Evolutionary conservation across 176 grass and related monocot species (phyloP), one percentile per base, ranked within the genome.

Genomic region (Rhynchospora pubera): DNA sequence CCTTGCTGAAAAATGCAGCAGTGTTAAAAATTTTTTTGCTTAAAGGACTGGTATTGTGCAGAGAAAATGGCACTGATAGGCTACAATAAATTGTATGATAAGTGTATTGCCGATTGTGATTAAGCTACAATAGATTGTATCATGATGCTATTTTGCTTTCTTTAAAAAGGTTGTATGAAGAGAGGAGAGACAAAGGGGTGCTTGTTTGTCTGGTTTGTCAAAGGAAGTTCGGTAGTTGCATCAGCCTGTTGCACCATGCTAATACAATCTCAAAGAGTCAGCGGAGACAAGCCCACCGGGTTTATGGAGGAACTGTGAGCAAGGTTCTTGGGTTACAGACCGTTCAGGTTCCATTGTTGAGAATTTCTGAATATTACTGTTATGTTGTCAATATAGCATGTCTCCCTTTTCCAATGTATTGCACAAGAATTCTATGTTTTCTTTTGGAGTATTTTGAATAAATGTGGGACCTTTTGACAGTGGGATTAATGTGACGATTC

Each of bases 181-280:
- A 61, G 68, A 84, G 81, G 85, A 85, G 83, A 78, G 85, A 87
- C 43, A 68, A 78, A 82, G 92, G 92, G 28, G 83, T 79, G 24
- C 85, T 94, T 75, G 61, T 84, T 32, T 94, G 89, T 81, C 89
- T 89, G 57, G 89, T 91, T 65, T 94, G 92, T 85, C 79, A 87
- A 70, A 91, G 89, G 75, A 81, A 86, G 56, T 94, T 94, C 57
- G 59, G 76, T 21, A 83, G 89, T 75, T 89, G 87, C 89, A 81
- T 90, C 14, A 89, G 87, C 60, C 87, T 94, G 83, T 82, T 94
- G 66, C 92, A 94, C 72, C 92, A 94, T 87, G 92, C 89, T 1
- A 53, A 61, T 45, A 84, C 89, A 52, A 67, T 94, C 23, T 28
- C 87, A 56, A 83, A 84, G 62, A 84, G 87, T 47, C 81, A 62